Evolutionary conservation across 176 grass and related monocot genomes (phyloP), one percentile per base, ranked within the genome.

Genomic region (Carex cristatella): DNA sequence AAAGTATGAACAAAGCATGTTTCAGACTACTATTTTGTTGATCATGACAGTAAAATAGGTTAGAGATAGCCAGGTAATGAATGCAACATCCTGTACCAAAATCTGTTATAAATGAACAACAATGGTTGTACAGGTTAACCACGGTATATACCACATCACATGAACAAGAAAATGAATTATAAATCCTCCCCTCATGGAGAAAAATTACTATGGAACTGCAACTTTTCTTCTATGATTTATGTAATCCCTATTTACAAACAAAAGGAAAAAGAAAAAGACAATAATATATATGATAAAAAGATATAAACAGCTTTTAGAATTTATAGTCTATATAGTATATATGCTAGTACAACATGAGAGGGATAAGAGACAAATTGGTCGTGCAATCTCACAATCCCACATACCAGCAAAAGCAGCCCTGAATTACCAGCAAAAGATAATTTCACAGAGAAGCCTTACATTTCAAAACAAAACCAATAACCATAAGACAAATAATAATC

Each of bases 381-480:
- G 14, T 35, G 2, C 51, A 76, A 76, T 56, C 35, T 9, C 35
- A 70, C 35, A 70, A 70, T 70, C 53, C 35, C 74, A 79, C 30
- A 58, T 79, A 35, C 74, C 48, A 51, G 51, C 27, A 58, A 79
- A 79, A 79, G 28, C 74, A 57, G 53, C 13, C 2, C 49, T 8
- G 7, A 37, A 13, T 35, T 54, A 13, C 48, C 14, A 53, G n/a
- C 42, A 73, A 16, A 30, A 65, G 61, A 80, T 72, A 56, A 60
- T 81, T 81, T n/a, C 82, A 86, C 48, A 88, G 56, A 75, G 86
- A 93, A 4, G 95, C 91, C 81, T 99, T 99, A 70, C 91, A 99
- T 89, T 89, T 99, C 77, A 99, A 88, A 9, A 99, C 96, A 85
- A 99, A 94, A 63, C 96, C 93, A 78, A 99, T 91, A 27, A 99